Evolutionary conservation across 1,284 basidiomycete species (phyloP).

Genomic region (Bondarzewia mesenterica): DNA sequence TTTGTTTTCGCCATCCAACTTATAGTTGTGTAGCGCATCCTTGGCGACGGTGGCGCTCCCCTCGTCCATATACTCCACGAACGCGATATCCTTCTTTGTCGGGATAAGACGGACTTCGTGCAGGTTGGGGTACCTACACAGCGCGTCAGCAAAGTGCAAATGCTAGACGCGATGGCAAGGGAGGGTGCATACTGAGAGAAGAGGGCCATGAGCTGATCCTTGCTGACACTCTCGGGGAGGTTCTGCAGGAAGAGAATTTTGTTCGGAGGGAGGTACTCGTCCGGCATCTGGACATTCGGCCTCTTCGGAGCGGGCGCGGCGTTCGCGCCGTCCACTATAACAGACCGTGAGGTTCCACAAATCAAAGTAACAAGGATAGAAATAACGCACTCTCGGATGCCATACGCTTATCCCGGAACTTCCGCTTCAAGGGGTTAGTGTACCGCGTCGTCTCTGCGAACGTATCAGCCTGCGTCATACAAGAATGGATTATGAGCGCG

Average conservation of each 20-base stretch:
- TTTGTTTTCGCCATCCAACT: slow-evolving; percentile 91
- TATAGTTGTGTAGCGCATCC: slow-evolving; percentile 94
- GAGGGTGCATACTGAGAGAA: slow-evolving; percentile 70
- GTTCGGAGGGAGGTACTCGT: slow-evolving; percentile 99
- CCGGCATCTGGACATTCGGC: slow-evolving; percentile 90
- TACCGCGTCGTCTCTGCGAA: slow-evolving; percentile 72
- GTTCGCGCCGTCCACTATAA: slow-evolving; percentile 60
- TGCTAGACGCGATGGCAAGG: neutral
- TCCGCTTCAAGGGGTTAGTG: slow-evolving; percentile 81
- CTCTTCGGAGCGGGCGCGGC: slow-evolving; percentile 62
- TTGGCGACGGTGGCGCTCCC: slow-evolving; percentile 83
- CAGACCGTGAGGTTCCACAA: neutral
- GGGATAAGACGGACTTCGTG: slow-evolving; percentile 96
- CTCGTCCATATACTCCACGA: slow-evolving; percentile 93
- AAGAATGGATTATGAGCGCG: slow-evolving; percentile 15
- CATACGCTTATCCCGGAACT: slow-evolving; percentile 72
- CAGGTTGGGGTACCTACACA: slow-evolving; percentile 76
- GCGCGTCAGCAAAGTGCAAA: slow-evolving; percentile 7
- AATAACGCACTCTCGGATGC: slow-evolving; percentile 60
- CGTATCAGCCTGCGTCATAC: neutral
- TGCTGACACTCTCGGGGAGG: slow-evolving; percentile 83
- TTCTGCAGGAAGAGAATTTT: slow-evolving; percentile 98
- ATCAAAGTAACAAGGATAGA: slow-evolving; percentile 6
- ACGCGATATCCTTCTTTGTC: slow-evolving; percentile 92
- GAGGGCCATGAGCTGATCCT: slow-evolving; percentile 81